phyloP scores from a whole-genome alignment of 2,329 filamentous ascomycete genomes.

The Dactylellina sp. region DNA sequence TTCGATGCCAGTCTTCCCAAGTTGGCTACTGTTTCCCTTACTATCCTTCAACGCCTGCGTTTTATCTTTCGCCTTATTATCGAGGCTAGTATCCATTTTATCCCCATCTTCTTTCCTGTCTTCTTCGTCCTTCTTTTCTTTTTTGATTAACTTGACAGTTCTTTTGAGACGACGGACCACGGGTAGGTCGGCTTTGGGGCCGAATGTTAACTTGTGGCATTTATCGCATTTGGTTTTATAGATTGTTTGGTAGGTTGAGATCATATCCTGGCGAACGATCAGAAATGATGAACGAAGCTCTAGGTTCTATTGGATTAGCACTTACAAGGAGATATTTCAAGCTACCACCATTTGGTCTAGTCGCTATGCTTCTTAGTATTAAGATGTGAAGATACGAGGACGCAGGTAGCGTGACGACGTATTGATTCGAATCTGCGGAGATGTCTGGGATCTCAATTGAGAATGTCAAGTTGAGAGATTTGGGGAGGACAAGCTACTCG shows the following conservation, averaged over 20 bases:
- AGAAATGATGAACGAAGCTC: not conserved
- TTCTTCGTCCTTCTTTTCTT: constrained; percentile 30
- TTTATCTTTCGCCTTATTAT: constrained; percentile 15
- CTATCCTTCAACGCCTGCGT: constrained; percentile 5
- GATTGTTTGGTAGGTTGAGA: constrained; percentile 50
- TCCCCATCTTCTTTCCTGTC: constrained; percentile 24
- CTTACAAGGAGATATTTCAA: constrained; percentile 52
- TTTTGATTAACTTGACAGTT: constrained; percentile 41
- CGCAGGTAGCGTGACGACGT: constrained; percentile 34
- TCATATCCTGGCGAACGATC: constrained; percentile 36
- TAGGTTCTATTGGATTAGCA: not conserved
- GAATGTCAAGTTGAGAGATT: constrained; percentile 33
- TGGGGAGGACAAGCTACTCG: constrained; percentile 30
- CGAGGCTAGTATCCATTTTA: constrained; percentile 32
- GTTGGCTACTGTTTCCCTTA: constrained; percentile 4
- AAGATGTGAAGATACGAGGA: constrained; percentile 45
- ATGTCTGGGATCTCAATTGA: constrained; percentile 35
- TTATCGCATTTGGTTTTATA: constrained; percentile 51
- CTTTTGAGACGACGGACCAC: constrained; percentile 44
- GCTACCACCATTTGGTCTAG: constrained; percentile 45
- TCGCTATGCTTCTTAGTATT: constrained; percentile 44
- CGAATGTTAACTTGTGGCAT: constrained; percentile 40
- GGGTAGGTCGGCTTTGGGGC: constrained; percentile 48
- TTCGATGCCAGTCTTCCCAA: not conserved
- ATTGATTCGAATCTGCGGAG: constrained; percentile 36